Evolutionary conservation across 495 filamentous ascomycete genomes (phyloP).

Genomic region (Friedmanniomyces endolithicus): DNA sequence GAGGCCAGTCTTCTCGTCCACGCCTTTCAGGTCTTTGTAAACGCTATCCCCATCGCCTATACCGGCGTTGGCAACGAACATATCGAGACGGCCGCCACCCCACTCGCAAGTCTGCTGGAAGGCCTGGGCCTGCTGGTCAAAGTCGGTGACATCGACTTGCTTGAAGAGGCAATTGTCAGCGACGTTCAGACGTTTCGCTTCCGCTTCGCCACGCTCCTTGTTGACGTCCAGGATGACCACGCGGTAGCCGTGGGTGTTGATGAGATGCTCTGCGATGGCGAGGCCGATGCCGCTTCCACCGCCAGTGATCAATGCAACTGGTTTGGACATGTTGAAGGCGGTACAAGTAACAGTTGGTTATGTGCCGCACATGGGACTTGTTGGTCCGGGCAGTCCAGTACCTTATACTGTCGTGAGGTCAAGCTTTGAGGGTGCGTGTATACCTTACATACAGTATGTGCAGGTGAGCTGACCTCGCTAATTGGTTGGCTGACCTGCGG

Average conservation of each 20-base stretch:
- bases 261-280: conserved; percentile 23
- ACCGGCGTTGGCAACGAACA: conserved; percentile 25
- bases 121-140: conserved; percentile 28
- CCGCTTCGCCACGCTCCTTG: conserved; percentile 11
- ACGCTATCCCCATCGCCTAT: conserved; percentile 21
- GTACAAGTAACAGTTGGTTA: too few relatives aligned
- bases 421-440: too few relatives aligned
- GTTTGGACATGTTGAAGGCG: background rate
- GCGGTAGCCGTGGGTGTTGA: conserved; percentile 17
- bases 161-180: conserved; percentile 20
- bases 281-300: conserved; percentile 30
- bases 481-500: too few relatives aligned
- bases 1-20: conserved; percentile 15
- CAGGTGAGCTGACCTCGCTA: too few relatives aligned
- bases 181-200: background rate
- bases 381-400: too few relatives aligned
- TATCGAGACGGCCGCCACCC: conserved; percentile 22
- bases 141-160: conserved; percentile 29
- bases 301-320: conserved; percentile 28
- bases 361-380: too few relatives aligned
- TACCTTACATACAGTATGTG: too few relatives aligned
- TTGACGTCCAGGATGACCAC: conserved; percentile 25
- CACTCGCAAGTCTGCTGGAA: conserved; percentile 31
- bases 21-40: conserved; percentile 15
- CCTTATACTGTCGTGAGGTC: too few relatives aligned